These are phyloP conservation scores for Artemisia annua DNA, from an alignment of 129 eudicot genomes.

Conservation along the genomic window DNA sequence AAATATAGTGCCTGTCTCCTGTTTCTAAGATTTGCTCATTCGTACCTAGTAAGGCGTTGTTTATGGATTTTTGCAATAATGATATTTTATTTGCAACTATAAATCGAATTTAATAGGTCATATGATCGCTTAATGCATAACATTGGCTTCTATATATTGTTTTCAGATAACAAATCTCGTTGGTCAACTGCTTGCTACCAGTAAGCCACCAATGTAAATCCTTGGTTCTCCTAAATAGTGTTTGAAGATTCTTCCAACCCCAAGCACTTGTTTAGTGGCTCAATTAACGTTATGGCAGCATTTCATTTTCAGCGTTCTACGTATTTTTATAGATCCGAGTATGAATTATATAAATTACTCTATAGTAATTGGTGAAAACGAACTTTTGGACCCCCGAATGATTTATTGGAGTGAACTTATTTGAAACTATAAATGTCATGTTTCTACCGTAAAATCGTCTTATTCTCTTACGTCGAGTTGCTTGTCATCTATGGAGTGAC, in stretches of 20 bases:
- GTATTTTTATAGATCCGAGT: neutral
- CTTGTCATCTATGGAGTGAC: too few species aligned
- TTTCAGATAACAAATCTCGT: slow-evolving; percentile 66
- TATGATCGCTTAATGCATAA: neutral
- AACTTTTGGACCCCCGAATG: neutral
- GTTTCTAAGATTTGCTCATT: neutral
- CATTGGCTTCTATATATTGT: neutral
- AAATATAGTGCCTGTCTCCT: too few species aligned
- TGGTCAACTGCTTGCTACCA: slow-evolving; percentile 58
- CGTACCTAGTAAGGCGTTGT: neutral
- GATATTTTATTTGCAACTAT: neutral
- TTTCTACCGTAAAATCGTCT: neutral
- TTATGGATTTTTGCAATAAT: neutral
- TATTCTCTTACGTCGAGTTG: neutral
- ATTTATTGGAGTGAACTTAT: neutral
- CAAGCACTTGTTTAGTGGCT: neutral
- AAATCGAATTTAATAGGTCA: neutral
- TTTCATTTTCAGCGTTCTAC: neutral
- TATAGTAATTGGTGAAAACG: neutral
- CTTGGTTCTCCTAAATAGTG: neutral
- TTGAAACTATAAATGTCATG: neutral
- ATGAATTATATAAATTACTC: neutral
- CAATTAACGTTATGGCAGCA: neutral
- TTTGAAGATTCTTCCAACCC: slow-evolving; percentile 10
- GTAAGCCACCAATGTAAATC: slow-evolving; percentile 44